Evolutionary conservation across 2,329 filamentous ascomycete species (phyloP), one percentile per base, ranked within the genome.

Genomic region (Colletotrichum sp.): DNA sequence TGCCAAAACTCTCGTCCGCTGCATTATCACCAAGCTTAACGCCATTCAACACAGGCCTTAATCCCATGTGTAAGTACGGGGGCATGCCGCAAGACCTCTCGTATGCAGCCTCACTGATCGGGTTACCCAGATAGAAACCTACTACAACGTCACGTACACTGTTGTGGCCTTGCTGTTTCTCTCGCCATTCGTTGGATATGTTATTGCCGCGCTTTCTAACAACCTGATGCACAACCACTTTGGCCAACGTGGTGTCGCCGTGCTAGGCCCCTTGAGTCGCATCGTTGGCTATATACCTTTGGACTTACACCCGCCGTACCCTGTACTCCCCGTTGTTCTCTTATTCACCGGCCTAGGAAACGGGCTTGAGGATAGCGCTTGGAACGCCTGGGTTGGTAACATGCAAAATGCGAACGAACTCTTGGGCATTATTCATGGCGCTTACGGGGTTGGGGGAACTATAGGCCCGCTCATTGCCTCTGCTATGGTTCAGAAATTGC

Each of bases 341-440:
- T 88, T 93, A 66, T 84, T 95, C 22, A 89, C 91, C 2, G 94
- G 94, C 2, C 92, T 94, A 65, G 94, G 94, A 1, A 95, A 93
- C 81, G 94, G 94, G 4, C 84, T 95, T 10, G 88, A 91, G 70
- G 93, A 92, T 78, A 88, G 86, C 75, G 89, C 86, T 4, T 92
- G 90, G 87, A 91, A 91, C 80, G 89, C 89, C 9, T 92, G 89
- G 88, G 82, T 91, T 22, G 94, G 94, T 12, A 93, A 93, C 79
- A 94, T 96, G 92, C 88, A 90, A 16, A 90, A 91, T 74, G 85
- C 93, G 9, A 96, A 96, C 81, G 92, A 96, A 80, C 86, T 96
- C 2, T 88, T 95, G 2, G 94, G 94, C 1, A 88, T 95, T 75
- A 84, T 96, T 30, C 94, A 96, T 81, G 93, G 91, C 1, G 90